Conservation (phyloP, 1,284 basidiomycete species). For the Marasmius tenuissimus region DNA sequence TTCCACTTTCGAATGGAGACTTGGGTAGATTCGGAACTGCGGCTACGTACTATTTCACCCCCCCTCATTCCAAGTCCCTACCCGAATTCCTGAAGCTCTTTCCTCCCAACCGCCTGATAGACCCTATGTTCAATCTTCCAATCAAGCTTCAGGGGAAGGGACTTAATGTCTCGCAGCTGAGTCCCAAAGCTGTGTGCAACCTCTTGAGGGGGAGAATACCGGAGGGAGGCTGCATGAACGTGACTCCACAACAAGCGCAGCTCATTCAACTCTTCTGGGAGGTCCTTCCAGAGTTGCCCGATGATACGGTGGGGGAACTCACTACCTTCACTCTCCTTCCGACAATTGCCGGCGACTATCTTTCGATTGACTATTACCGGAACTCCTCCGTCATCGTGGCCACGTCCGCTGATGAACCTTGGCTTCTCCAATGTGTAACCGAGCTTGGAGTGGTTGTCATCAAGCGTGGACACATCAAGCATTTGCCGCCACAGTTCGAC, state of each 20-base stretch:
- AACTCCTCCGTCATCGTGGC: not conserved
- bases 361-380: not conserved
- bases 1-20: not conserved
- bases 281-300: not conserved
- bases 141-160: not conserved
- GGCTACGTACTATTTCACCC: not conserved
- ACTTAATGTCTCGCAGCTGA: not conserved
- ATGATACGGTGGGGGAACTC: not conserved
- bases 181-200: not conserved
- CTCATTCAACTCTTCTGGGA: not conserved
- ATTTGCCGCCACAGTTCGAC: not conserved
- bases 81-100: not conserved
- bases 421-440: not conserved
- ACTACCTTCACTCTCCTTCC: not conserved
- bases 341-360: not conserved
- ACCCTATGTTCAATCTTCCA: not conserved
- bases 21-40: not conserved
- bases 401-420: not conserved
- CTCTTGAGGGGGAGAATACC: not conserved
- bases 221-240: not conserved
- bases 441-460: not conserved
- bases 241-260: not conserved
- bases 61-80: no score
- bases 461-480: not conserved
- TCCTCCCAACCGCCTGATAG: not conserved